phyloP scores from a whole-genome alignment of 2,329 filamentous ascomycete species.

The Colletotrichum horii region DNA sequence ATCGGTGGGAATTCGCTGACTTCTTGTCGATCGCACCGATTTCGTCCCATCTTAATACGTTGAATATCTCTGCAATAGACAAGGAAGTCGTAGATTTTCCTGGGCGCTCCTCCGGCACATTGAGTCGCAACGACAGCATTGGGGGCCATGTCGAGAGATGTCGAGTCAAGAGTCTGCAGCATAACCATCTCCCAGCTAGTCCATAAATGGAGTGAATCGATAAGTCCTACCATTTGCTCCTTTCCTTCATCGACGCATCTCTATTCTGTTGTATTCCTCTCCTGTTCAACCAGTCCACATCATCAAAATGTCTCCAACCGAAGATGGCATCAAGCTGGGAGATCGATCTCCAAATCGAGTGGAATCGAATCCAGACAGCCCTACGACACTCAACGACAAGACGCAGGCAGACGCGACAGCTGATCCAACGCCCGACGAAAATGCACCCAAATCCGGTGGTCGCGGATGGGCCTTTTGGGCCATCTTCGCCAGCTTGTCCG shows the following conservation, averaged over 20 bases:
- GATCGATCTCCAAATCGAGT: background rate
- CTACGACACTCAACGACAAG: background rate
- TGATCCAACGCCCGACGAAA: background rate
- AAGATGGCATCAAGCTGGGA: background rate
- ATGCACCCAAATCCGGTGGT: background rate
- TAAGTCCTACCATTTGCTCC: background rate
- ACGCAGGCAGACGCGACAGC: background rate
- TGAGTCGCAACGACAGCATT: background rate
- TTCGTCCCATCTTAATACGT: background rate
- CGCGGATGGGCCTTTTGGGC: slow-evolving; percentile 29
- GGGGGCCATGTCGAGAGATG: background rate
- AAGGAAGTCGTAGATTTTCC: background rate
- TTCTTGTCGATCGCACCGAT: background rate
- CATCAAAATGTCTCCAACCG: background rate
- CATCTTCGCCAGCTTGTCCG: slow-evolving; percentile 23
- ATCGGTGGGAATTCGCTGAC: background rate
- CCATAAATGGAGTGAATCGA: background rate
- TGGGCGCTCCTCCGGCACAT: background rate
- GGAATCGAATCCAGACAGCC: background rate
- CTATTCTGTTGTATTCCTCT: background rate
- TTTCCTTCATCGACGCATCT: background rate
- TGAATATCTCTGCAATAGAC: background rate
- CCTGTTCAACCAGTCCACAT: background rate
- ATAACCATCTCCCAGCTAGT: background rate
- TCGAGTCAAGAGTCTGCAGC: background rate